These are phyloP conservation scores for Biscogniauxia mediterranea DNA, from an alignment of 2,329 filamentous ascomycete species.

Conservation along the genomic window DNA sequence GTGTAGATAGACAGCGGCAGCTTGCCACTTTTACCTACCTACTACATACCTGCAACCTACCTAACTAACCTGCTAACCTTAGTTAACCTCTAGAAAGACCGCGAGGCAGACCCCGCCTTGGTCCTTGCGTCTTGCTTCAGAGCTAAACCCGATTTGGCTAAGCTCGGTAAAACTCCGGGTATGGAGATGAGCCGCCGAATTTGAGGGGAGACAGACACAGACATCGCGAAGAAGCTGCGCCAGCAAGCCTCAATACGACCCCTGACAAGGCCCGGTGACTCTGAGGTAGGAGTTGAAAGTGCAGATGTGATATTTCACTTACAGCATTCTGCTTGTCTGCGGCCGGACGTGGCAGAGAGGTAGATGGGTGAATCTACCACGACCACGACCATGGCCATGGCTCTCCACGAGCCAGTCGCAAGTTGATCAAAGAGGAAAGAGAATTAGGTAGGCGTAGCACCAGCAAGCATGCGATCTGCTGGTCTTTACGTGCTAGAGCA, in stretches of 20 bases:
- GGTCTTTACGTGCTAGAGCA: background rate
- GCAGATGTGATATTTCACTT: background rate
- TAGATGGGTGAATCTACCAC: background rate
- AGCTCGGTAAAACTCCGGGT: conserved; percentile 25
- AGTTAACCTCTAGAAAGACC: background rate
- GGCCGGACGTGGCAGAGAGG: background rate
- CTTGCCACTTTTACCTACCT: no score
- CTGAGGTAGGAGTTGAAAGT: background rate
- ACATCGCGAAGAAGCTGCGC: conserved; percentile 14
- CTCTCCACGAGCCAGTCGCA: background rate
- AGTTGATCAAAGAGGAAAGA: no score
- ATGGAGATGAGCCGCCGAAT: conserved; percentile 10
- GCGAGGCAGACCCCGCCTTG: conserved; percentile 12
- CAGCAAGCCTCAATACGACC: conserved; percentile 1
- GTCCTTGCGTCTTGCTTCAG: background rate
- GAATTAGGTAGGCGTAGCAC: background rate
- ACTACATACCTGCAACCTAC: background rate
- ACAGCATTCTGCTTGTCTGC: background rate
- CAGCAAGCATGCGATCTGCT: background rate
- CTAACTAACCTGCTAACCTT: no score
- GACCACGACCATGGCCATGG: background rate
- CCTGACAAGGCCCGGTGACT: background rate
- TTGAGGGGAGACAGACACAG: conserved; percentile 24
- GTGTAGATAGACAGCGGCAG: conserved; percentile 2
- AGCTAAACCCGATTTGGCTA: conserved; percentile 20